Base-by-base conservation (phyloP, 148 eudicot species). In the Rheum nobile region DNA sequence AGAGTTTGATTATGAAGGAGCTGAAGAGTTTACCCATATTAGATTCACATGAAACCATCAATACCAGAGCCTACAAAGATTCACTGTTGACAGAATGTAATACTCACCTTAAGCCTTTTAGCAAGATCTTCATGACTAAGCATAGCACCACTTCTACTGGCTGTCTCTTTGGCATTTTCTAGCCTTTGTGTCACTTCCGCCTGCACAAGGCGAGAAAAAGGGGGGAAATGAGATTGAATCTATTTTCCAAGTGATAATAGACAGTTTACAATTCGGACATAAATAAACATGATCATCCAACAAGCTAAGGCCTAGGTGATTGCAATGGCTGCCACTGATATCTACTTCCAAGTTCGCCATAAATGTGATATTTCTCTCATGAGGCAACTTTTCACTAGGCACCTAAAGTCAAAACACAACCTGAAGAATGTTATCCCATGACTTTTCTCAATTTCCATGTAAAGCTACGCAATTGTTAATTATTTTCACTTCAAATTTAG, bases 61-160 rank as follows among this genome's bases (percentile, higher is more conserved):
- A 46, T 6, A 26, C 32, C 31, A 55, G 24, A 55, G 14, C 1
- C 63, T 55, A 26, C 63, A 55, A 55, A 22, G 29, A 55, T 55
- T 21, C 59, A 55, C 32, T 55, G 29, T 24, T 8, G 32, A 55
- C 32, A 55, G 31, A 35, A 13, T 61, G 7, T 31, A n/a, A 32
- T 32, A 3, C 32, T 84, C 73, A 92, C 97, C 97, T 90, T 89
- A 79, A 92, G 96, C 86, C 88, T 90, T 79, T 88, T 88, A 13
- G 97, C 91, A 82, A 92, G 97, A 83, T 92, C 96, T 73, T 90
- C 91, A 46, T 92, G 97, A 76, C 93, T 90, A 74, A 82, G 91
- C 83, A 87, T 72, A 34, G 79, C 78, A 65, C 75, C 80, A 22
- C 87, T 85, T 82, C 88, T 85, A 82, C 68, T 80, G 74, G 87